Evolutionary conservation across 306 rosid species (phyloP).

Genomic region (Sphenostylis stenocarpa): DNA sequence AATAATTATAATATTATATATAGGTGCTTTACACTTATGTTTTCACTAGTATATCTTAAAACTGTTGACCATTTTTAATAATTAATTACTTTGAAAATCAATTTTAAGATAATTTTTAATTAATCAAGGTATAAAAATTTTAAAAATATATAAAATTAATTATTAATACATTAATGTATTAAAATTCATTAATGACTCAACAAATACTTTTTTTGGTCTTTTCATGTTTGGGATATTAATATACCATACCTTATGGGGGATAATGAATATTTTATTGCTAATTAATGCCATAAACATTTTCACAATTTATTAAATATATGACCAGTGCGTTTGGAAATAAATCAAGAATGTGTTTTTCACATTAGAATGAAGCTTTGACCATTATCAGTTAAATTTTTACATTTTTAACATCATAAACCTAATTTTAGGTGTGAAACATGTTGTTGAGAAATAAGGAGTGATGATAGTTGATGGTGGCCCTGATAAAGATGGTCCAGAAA

Average conservation of each 20-base stretch:
- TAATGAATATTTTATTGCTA: neutral
- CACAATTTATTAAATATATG: neutral
- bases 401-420: neutral
- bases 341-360: neutral
- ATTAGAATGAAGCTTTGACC: neutral
- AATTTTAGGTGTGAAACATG: no score
- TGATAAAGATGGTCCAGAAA: neutral
- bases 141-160: neutral
- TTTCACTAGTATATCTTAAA: neutral
- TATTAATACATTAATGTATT: neutral
- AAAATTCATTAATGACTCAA: neutral
- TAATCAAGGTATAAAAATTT: neutral
- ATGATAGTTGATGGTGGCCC: neutral
- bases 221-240: neutral
- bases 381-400: neutral
- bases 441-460: no score
- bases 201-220: neutral
- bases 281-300: neutral
- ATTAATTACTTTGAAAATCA: neutral
- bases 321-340: no score
- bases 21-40: no score
- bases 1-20: no score
- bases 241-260: no score
- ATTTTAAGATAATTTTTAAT: neutral
- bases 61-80: neutral